phyloP scores from a whole-genome alignment of 2,329 filamentous ascomycete genomes.

The Trichothecium sympodiale region DNA sequence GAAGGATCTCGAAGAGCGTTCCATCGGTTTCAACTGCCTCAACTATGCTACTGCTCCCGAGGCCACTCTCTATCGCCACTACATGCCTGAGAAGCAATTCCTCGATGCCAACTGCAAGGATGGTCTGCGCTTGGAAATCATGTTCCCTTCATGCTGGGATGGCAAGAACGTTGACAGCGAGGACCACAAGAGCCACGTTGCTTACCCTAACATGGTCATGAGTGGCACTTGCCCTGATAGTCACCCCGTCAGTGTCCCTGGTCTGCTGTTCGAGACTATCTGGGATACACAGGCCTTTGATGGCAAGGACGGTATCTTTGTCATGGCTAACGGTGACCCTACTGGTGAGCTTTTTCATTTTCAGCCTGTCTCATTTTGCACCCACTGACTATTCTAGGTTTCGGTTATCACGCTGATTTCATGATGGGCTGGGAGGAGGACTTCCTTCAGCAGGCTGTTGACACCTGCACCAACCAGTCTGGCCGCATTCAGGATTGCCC shows the following conservation, averaged over 20 bases:
- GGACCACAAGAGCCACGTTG: conserved; percentile 56
- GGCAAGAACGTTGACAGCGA: conserved; percentile 44
- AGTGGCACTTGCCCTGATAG: conserved; percentile 63
- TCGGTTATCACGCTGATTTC: conserved; percentile 71
- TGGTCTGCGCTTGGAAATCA: conserved; percentile 71
- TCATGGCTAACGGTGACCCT: conserved; percentile 68
- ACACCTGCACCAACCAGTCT: conserved; percentile 60
- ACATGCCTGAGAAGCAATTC: conserved; percentile 66
- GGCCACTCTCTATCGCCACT: conserved; percentile 69
- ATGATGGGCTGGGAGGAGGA: conserved; percentile 64
- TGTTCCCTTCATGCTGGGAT: conserved; percentile 88
- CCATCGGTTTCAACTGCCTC: conserved; percentile 89
- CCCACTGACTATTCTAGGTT: conserved; percentile 34
- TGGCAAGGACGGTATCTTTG: conserved; percentile 54
- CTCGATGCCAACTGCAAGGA: conserved; percentile 74
- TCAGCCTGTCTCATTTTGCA: neutral
- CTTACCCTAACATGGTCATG: conserved; percentile 68
- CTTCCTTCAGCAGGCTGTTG: conserved; percentile 60
- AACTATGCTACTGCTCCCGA: conserved; percentile 63
- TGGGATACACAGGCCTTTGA: conserved; percentile 61
- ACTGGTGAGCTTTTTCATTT: conserved; percentile 39
- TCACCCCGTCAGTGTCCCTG: conserved; percentile 57
- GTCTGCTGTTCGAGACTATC: conserved; percentile 78
- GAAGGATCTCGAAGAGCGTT: conserved; percentile 61
- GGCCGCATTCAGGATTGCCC: conserved; percentile 65